Evolutionary conservation across 495 filamentous ascomycete genomes (phyloP).

Genomic region (Aspergillus biplanus): DNA sequence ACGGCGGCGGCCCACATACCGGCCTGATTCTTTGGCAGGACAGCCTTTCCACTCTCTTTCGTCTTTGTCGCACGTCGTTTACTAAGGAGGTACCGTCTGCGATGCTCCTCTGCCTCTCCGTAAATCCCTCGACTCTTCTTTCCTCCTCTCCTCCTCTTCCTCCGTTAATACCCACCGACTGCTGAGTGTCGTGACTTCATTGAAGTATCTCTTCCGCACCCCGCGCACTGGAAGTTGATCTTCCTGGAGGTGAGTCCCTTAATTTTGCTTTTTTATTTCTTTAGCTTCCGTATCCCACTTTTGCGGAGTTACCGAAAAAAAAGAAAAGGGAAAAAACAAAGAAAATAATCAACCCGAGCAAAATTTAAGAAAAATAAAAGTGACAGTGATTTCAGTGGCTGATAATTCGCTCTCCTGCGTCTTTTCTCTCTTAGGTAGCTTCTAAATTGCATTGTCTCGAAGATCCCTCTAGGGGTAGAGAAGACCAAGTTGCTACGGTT

Average conservation of each 20-base stretch:
- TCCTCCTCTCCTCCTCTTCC: neutral
- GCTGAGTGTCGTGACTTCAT: neutral
- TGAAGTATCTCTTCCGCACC: neutral
- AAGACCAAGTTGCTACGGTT: neutral
- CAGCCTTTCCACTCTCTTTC: neutral
- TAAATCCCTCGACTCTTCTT: conserved; percentile 6
- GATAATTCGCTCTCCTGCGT: neutral
- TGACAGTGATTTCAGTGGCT: conserved; percentile 3
- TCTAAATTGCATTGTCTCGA: neutral
- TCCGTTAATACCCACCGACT: too few species aligned
- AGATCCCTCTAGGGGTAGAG: neutral
- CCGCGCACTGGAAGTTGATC: neutral
- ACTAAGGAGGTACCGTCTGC: neutral
- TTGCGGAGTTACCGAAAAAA: neutral
- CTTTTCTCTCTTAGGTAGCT: neutral
- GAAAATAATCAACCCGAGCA: neutral
- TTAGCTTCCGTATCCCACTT: conserved; percentile 2
- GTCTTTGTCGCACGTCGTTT: neutral
- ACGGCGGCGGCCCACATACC: conserved; percentile 16
- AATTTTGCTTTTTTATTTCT: neutral
- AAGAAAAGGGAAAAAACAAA: neutral
- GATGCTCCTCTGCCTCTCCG: conserved; percentile 1
- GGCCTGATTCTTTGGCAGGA: conserved; percentile 19
- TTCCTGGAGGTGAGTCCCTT: conserved; percentile 18
- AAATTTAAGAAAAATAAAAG: neutral